phyloP scores from a whole-genome alignment of 2,329 filamentous ascomycete genomes.

The Colletotrichum kahawae region DNA sequence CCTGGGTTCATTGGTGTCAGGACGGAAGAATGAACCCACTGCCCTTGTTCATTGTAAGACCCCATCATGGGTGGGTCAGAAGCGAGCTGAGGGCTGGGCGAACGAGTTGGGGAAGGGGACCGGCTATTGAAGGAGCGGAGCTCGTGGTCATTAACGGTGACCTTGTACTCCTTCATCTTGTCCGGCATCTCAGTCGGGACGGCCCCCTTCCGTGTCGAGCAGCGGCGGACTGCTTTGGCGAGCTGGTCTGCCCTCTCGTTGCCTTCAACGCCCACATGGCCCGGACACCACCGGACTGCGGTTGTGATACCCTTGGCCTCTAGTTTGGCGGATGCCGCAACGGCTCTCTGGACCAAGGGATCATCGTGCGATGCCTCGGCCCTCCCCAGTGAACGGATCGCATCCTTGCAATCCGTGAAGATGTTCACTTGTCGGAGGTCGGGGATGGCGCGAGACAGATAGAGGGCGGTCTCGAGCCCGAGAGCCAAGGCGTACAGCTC shows the following conservation, averaged over 20 bases:
- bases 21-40: neutral
- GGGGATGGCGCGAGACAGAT: neutral
- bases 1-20: neutral
- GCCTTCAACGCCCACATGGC: neutral
- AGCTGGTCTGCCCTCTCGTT: neutral
- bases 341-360: neutral
- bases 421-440: neutral
- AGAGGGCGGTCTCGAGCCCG: neutral
- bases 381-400: neutral
- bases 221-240: neutral
- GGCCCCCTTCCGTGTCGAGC: neutral
- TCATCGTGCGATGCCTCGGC: neutral
- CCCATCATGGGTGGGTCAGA: neutral
- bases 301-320: neutral
- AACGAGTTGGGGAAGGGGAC: neutral
- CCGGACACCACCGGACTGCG: neutral
- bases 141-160: neutral
- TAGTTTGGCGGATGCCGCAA: neutral
- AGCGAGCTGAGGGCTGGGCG: neutral
- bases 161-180: neutral
- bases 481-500: neutral
- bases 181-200: neutral
- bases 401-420: constrained; percentile 2
- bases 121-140: neutral
- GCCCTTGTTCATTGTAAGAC: neutral